phyloP scores from a whole-genome alignment of 2,329 filamentous ascomycete species.

The Cercospora zeae-maydis region DNA sequence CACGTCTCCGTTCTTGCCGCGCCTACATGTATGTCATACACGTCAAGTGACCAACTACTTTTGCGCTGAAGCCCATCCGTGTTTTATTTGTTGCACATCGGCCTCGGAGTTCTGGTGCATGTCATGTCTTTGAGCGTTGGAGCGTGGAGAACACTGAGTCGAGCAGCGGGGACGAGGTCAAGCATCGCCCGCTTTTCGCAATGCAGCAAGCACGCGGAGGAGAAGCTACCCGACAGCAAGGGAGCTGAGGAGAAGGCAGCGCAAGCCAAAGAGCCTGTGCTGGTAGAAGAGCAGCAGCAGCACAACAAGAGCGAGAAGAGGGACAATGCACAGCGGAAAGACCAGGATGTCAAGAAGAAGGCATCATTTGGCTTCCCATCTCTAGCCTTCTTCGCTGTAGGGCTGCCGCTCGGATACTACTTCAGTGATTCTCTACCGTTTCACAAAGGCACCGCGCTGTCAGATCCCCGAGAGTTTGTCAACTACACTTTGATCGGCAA shows the following conservation, averaged over 20 bases:
- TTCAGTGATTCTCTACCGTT: constrained; percentile 12
- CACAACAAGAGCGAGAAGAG: not conserved
- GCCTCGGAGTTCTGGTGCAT: not conserved
- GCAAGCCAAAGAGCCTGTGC: not conserved
- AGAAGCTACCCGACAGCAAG: constrained; percentile 4
- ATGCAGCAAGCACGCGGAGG: constrained; percentile 4
- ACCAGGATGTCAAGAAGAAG: constrained; percentile 4
- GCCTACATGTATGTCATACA: not conserved
- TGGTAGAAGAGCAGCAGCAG: not conserved
- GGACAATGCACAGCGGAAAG: constrained; percentile 7
- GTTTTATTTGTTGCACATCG: not conserved
- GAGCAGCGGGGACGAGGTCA: constrained; percentile 1
- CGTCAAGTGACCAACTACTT: not conserved
- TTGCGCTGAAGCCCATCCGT: not conserved
- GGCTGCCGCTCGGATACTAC: constrained; percentile 25
- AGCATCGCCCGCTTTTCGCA: constrained; percentile 9
- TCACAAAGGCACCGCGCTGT: constrained; percentile 3
- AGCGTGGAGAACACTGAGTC: constrained; percentile 6
- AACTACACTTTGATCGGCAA: constrained; percentile 60
- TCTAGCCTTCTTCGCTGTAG: constrained; percentile 23
- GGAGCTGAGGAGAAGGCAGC: not conserved
- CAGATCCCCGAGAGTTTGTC: constrained; percentile 26
- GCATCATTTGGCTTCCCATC: constrained; percentile 18
- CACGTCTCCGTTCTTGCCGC: constrained; percentile 1
- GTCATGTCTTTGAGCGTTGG: constrained; percentile 9